Percentiles rank a stretch among this genome's conserved stretches.
phyloP scores from a whole-genome alignment of 2,329 filamentous ascomycete species.

The Ceratocystis ficicola region DNA sequence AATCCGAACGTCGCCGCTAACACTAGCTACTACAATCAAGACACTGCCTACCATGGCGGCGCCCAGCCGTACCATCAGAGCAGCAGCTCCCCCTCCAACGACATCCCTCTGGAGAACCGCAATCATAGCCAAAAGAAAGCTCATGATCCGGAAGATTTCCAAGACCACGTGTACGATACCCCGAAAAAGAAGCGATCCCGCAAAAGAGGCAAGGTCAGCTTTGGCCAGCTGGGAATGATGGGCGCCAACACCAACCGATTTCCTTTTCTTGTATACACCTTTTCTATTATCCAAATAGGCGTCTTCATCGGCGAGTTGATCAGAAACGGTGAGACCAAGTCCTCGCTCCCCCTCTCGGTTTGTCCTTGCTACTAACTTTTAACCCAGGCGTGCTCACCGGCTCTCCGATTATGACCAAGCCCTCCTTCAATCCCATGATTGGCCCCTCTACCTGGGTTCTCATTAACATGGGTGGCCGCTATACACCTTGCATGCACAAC shows the following conservation, averaged over 20 bases:
- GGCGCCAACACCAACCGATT: constrained; percentile 44
- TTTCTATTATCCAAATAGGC: constrained; percentile 62
- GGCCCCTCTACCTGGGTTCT: constrained; percentile 80
- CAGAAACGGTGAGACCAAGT: constrained; percentile 54
- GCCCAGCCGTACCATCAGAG: constrained; percentile 29
- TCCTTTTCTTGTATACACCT: constrained; percentile 71
- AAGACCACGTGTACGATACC: constrained; percentile 52
- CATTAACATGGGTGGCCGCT: constrained; percentile 95
- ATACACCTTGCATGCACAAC: constrained; percentile 88
- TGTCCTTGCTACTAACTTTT: background rate
- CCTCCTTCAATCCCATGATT: constrained; percentile 92
- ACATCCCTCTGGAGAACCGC: constrained; percentile 46
- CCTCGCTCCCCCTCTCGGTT: background rate
- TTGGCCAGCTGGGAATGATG: constrained; percentile 49
- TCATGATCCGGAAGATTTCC: constrained; percentile 32
- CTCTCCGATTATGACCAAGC: constrained; percentile 64
- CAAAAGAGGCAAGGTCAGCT: constrained; percentile 38
- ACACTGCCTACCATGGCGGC: constrained; percentile 47
- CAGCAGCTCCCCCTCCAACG: constrained; percentile 34
- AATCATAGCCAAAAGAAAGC: constrained; percentile 16
- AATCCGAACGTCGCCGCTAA: constrained; percentile 28
- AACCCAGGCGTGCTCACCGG: constrained; percentile 58
- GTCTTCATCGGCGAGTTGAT: constrained; percentile 86
- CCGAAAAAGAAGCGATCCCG: constrained; percentile 28
- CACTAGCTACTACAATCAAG: constrained; percentile 30